Evolutionary conservation across 208 protist genomes (phyloP).

Genomic region (Trypanosoma scelopori): DNA sequence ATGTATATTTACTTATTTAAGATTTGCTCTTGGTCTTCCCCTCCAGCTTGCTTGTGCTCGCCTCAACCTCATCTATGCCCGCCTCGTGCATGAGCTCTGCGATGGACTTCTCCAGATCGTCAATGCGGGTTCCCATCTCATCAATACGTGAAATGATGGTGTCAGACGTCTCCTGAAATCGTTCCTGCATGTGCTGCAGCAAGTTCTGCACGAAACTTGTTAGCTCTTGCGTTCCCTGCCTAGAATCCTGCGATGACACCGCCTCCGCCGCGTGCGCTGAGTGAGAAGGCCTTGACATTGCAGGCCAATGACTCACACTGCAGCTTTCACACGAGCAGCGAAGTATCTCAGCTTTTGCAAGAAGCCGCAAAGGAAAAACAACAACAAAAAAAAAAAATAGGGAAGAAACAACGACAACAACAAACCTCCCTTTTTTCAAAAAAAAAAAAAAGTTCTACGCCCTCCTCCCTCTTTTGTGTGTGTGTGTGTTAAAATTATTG

Average conservation of each 20-base stretch:
- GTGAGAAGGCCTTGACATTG: constrained; percentile 6
- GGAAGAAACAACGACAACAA: no score
- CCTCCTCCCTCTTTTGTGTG: no score
- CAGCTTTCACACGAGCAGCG: no score
- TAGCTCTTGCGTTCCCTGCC: constrained; percentile 87
- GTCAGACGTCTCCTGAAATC: constrained; percentile 95
- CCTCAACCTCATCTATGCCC: constrained; percentile 78
- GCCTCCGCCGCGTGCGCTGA: constrained; percentile 3
- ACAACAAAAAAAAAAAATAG: no score
- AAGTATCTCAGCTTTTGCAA: no score
- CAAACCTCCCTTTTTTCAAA: no score
- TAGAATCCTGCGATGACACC: not conserved
- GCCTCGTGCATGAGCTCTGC: constrained; percentile 95
- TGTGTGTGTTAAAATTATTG: no score
- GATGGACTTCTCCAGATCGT: constrained; percentile 94
- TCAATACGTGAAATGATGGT: constrained; percentile 93
- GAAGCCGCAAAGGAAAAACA: no score
- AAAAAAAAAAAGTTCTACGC: no score
- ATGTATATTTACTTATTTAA: no score
- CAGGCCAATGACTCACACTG: no score
- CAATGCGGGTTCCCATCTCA: constrained; percentile 93
- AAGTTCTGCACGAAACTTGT: constrained; percentile 94
- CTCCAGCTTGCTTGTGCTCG: constrained; percentile 20
- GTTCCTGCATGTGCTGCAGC: constrained; percentile 93
- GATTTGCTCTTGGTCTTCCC: constrained; percentile 11